Base-by-base conservation (phyloP, 768 basidiomycete genomes). In the Rhizopogon sp. region DNA sequence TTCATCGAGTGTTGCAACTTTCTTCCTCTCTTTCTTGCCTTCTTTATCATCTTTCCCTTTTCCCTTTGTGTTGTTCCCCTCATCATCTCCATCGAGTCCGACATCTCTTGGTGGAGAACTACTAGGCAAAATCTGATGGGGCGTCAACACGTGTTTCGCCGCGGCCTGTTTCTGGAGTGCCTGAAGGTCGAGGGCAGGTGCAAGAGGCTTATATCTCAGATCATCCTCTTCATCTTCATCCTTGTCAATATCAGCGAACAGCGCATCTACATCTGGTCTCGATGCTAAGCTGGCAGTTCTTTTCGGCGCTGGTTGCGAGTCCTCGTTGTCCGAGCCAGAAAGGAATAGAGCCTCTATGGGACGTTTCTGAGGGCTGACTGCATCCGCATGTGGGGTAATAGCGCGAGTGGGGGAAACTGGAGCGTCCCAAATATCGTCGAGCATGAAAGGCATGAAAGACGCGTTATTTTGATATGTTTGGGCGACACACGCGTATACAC, bases 1-100 rank as follows among this genome's bases (percentile, higher is more conserved):
- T 65, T 92, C 90, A 67, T 95, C 90, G 56, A 97, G 69, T 66
- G 80, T 84, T 22, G 79, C 70, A 3, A 81, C 66, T 40, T 54
- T 68, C 62, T 51, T 71, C 54, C 62, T 69, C 53, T 45, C 65
- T 54, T 52, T 68, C 62, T 64, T 70, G 44, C 59, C 65, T 35
- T 65, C 68, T 50, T 58, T 68, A 2, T 64, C 67, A 5, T 25
- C 13, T 41, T 62, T 13, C 53, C 8, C 52, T 20, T 55, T 51
- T 8, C 56, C 60, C 7, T 55, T 61, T 40, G 44, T 22, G 1
- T 35, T 53, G 53, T 59, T 64, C 41, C 44, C 56, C 53, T 17
- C 56, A 50, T 55, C 43, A 44, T 50, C 64, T 28, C 64, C 63
- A 22, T 50, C 66, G 20, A 64, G 56, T 50, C 77, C 74, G 42